Evolutionary conservation across 805 yeast species (phyloP), one percentile per base, ranked within the genome.

Genomic region (Saccharomycopsis sp.): DNA sequence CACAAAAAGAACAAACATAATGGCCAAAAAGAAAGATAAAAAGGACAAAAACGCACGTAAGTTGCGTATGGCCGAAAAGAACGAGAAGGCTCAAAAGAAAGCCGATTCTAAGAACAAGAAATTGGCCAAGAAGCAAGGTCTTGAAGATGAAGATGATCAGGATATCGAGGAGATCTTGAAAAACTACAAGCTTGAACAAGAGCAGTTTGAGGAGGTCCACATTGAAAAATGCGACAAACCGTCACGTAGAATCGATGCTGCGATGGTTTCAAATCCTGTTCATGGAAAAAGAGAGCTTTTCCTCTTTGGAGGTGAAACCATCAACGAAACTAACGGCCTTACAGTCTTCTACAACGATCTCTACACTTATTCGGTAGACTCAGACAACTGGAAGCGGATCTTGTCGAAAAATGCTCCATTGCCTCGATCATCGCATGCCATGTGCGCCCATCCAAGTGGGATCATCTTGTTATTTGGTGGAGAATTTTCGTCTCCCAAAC

Each of bases 401-500:
- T 75, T 85, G 1, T 89, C 97, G 1, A 88, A 87, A 65, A 93
- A 93, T 68, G 72, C 96, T 0, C 99, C 99, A 15, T 80, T 92
- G 68, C 97, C 97, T 1, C 76, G 99, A 62, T 88, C 96, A 0
- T 90, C 97, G 0, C 97, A 96, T 65, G 88, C 96, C 0, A 88
- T 92, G 89, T 85, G 92, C 62, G 86, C 89, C 0, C 98, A 93
- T 71, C 96, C 97, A 1, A 83, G 91, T 1, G 98, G 98, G 9
- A 75, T 92, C 1, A 80, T 89, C 25, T 70, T 93, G 60, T 72
- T 93, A 76, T 94, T 90, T 73, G 99, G 98, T 54, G 99, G 99
- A 66, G 99, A 93, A 72, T 93, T 94, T 66, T 89, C 97, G 1
- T 88, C 96, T 15, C 98, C 98, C 2, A 93, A 93, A 66, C 99